Evolutionary conservation across 306 rosid species (phyloP).

Genomic region (Corylus heterophylla): DNA sequence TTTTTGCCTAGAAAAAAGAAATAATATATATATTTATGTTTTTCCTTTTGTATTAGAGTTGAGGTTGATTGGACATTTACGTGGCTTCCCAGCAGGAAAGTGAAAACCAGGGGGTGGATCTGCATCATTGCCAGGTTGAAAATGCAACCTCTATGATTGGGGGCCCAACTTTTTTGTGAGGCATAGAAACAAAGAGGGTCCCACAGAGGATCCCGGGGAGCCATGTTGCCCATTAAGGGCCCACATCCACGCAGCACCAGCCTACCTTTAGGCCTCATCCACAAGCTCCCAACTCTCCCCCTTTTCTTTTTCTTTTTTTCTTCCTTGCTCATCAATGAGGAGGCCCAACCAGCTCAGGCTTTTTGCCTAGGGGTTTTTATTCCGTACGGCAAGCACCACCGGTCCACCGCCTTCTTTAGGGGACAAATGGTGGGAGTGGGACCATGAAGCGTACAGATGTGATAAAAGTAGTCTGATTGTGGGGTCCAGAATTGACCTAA

Average conservation of each 20-base stretch:
- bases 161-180: constrained; percentile 38
- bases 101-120: constrained; percentile 6
- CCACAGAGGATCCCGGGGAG: constrained; percentile 25
- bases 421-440: constrained; percentile 11
- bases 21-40: no score
- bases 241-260: constrained; percentile 21
- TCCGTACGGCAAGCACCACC: constrained; percentile 42
- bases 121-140: constrained; percentile 23
- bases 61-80: not conserved
- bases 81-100: constrained; percentile 25
- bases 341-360: constrained; percentile 38
- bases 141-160: constrained; percentile 8
- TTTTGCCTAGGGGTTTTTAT: constrained; percentile 12
- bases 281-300: not conserved
- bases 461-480: not conserved
- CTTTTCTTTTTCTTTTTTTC: not conserved
- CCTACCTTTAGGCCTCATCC: constrained; percentile 6
- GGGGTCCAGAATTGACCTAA: constrained; percentile 8
- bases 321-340: not conserved
- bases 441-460: constrained; percentile 6
- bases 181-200: constrained; percentile 21
- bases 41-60: no score
- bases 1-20: no score
- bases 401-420: not conserved
- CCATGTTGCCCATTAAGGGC: constrained; percentile 26